Evolutionary conservation across 352 stramenopile genomes (phyloP), one percentile per base, ranked within the genome.

Genomic region (Phytopythium aichiense): DNA sequence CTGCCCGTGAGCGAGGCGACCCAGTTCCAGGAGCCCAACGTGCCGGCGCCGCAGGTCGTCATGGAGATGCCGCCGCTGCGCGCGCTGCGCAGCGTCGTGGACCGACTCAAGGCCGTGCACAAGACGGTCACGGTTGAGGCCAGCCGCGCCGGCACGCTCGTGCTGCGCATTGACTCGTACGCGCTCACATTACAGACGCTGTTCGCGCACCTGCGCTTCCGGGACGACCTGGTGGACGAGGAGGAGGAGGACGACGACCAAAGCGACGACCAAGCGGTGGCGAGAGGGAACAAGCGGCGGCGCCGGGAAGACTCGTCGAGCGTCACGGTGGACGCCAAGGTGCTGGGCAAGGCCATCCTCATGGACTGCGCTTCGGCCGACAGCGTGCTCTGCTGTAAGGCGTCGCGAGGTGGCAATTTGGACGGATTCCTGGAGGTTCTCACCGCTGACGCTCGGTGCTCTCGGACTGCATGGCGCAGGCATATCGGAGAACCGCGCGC

Each of bases 61-160:
- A 80, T 94, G 37, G 85, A 94, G 69, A 89, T 94, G 79, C 85
- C 85, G 33, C 79, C 85, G 31, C 67, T 92, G 18, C 69, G 72
- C 9, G 70, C 77, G 11, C 61, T 94, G 25, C 82, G 83, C 31
- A 89, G 67, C 54, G 82, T 91, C 53, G 75, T 91, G 16, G 85
- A 94, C 62, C 69, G 79, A 40, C 74, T 94, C 56, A 89, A 89
- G 58, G 57, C 56, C 40, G 84, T 94, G 72, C 79, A 92, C 66
- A 85, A 82, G 60, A 84, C 77, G 13, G 77, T 94, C 64, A 85
- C 81, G 46, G 72, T 94, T 43, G 83, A 91, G 45, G 83, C 83
- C n/a, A 89, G 81, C 55, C 79, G 79, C 62, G 69, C 65, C 4
- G 85, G 85, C 23, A 92, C 81, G 58, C 73, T 94, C 18, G 71